Evolutionary conservation across 2,329 filamentous ascomycete genomes (phyloP).

Genomic region (Botrytis aclada): DNA sequence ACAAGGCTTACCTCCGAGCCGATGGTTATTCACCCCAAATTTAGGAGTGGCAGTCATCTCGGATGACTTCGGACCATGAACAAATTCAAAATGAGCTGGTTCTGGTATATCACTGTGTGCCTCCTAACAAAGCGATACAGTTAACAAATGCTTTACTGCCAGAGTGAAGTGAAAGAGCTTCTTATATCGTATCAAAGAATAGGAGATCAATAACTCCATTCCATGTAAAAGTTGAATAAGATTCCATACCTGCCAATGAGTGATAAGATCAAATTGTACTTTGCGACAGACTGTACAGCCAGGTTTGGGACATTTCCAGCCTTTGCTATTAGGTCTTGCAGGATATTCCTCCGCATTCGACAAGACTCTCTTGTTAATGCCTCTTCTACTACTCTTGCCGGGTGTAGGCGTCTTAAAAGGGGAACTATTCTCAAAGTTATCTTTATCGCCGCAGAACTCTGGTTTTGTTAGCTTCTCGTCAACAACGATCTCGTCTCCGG

Average conservation of each 20-base stretch:
- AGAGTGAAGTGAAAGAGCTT: neutral
- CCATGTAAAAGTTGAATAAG: no score
- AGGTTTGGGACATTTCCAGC: neutral
- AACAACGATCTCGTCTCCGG: neutral
- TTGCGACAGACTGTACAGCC: neutral
- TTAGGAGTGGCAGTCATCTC: neutral
- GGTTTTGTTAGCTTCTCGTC: no score
- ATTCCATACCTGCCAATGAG: neutral
- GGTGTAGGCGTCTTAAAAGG: neutral
- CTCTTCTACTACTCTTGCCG: neutral
- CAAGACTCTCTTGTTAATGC: neutral
- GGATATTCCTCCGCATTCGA: neutral
- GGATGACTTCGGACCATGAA: neutral
- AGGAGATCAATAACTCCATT: neutral
- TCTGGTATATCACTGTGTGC: neutral
- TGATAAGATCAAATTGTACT: neutral
- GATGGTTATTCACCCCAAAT: neutral
- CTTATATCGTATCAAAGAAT: neutral
- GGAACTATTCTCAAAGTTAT: neutral
- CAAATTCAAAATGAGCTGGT: neutral
- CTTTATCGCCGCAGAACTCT: neutral
- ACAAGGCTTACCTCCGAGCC: neutral
- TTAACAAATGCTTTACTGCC: neutral
- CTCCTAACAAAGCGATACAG: neutral
- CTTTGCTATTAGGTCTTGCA: neutral